These are phyloP conservation scores for Oryza rufipogon DNA, from an alignment of 176 grass and related monocot genomes.

Conservation along the genomic window DNA sequence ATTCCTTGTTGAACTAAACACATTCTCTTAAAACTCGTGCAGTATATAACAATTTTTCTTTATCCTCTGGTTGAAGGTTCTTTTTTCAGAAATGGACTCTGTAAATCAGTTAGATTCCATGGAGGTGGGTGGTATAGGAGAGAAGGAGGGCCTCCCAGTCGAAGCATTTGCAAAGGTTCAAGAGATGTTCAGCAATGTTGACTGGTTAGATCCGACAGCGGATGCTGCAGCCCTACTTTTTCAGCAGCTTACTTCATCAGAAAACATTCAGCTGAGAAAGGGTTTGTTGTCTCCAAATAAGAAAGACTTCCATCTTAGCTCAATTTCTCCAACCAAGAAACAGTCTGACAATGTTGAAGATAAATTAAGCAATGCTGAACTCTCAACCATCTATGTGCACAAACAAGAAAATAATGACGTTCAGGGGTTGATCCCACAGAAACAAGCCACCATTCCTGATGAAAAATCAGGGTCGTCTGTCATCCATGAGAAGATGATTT, in stretches of 20 bases:
- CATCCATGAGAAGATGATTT: conserved; percentile 28
- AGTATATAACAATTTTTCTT: conserved; percentile 36
- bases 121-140: conserved; percentile 61
- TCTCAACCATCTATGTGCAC: conserved; percentile 20
- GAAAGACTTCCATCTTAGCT: conserved; percentile 37
- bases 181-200: conserved; percentile 89
- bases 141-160: conserved; percentile 88
- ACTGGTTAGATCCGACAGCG: conserved; percentile 82
- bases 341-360: conserved; percentile 24
- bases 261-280: conserved; percentile 60
- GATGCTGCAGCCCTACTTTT: conserved; percentile 69
- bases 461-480: conserved; percentile 33
- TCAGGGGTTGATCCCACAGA: conserved; percentile 4
- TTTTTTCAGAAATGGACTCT: conserved; percentile 92
- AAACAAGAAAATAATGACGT: conserved; percentile 32
- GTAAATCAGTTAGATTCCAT: conserved; percentile 53
- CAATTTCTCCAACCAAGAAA: conserved; percentile 33
- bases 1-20: conserved; percentile 32
- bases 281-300: conserved; percentile 58
- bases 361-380: conserved; percentile 16
- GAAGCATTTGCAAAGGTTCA: conserved; percentile 98
- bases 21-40: conserved; percentile 16
- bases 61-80: conserved; percentile 58
- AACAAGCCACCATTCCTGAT: conserved; percentile 25
- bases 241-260: conserved; percentile 66